Conservation (phyloP, 2,329 filamentous ascomycete genomes). For the Hypoxylon sp. region DNA sequence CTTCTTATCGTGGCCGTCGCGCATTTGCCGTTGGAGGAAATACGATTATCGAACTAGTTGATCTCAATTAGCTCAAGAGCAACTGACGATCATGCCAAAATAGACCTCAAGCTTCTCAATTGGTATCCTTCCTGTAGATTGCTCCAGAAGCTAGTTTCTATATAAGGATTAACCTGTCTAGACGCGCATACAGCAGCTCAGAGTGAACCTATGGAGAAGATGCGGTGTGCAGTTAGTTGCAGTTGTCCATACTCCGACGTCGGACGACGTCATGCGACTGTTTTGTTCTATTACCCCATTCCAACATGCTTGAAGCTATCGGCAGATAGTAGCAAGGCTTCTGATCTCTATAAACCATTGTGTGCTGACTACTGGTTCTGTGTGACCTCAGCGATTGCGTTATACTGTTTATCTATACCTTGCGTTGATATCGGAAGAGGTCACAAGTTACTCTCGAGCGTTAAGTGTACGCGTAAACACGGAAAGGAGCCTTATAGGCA, state of each 20-base stretch:
- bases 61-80: slow-evolving; percentile 3
- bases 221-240: neutral
- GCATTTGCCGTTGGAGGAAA: neutral
- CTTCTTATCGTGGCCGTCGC: slow-evolving; percentile 4
- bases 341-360: neutral
- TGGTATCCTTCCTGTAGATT: neutral
- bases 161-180: neutral
- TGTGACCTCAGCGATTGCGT: neutral
- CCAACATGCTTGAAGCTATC: neutral
- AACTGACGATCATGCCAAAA: slow-evolving; percentile 5
- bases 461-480: neutral
- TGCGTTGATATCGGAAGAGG: neutral
- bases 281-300: neutral
- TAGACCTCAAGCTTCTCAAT: neutral
- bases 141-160: neutral
- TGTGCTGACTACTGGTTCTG: neutral
- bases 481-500: too few species aligned
- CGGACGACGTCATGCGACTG: neutral
- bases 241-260: neutral
- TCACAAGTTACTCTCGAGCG: neutral
- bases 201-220: neutral
- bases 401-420: neutral
- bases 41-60: neutral
- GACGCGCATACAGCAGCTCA: neutral
- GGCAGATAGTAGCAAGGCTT: neutral